phyloP scores from a whole-genome alignment of 2,329 filamentous ascomycete genomes.

The Claviceps capensis region DNA sequence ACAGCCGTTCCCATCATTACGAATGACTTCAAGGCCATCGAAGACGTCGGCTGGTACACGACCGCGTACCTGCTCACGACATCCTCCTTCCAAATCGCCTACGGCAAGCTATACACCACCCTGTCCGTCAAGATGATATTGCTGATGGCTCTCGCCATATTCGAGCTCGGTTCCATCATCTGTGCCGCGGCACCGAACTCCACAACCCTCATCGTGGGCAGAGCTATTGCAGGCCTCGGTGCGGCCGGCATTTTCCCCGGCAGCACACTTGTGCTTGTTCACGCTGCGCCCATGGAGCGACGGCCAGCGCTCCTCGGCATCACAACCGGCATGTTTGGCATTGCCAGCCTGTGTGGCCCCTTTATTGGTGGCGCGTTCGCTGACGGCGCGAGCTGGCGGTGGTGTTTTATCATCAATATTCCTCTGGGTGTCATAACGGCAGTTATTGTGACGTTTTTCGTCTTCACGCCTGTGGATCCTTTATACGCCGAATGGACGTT shows the following conservation, averaged over 20 bases:
- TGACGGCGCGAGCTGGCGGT: constrained; percentile 14
- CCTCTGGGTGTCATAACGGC: constrained; percentile 12
- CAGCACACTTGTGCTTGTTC: constrained; percentile 30
- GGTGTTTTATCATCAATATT: constrained; percentile 19
- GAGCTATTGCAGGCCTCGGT: constrained; percentile 29
- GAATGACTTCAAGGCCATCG: neutral
- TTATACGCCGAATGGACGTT: neutral
- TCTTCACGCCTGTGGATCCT: constrained; percentile 15
- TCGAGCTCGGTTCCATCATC: constrained; percentile 39
- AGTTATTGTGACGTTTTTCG: constrained; percentile 16
- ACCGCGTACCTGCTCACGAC: neutral
- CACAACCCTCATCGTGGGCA: constrained; percentile 29
- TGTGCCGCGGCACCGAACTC: constrained; percentile 29
- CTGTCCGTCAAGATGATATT: constrained; percentile 16
- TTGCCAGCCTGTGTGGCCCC: neutral
- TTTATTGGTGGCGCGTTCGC: constrained; percentile 7
- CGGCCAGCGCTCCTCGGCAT: neutral
- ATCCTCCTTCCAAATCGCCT: neutral
- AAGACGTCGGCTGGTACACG: neutral
- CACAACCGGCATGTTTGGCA: neutral
- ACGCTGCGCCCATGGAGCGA: constrained; percentile 13
- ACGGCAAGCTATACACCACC: neutral
- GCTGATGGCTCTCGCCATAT: constrained; percentile 31
- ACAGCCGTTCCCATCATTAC: neutral
- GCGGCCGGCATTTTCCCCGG: constrained; percentile 30